Evolutionary conservation across 2,329 filamentous ascomycete species (phyloP), one percentile per base, ranked within the genome.

Genomic region (Colletotrichum aenigma): DNA sequence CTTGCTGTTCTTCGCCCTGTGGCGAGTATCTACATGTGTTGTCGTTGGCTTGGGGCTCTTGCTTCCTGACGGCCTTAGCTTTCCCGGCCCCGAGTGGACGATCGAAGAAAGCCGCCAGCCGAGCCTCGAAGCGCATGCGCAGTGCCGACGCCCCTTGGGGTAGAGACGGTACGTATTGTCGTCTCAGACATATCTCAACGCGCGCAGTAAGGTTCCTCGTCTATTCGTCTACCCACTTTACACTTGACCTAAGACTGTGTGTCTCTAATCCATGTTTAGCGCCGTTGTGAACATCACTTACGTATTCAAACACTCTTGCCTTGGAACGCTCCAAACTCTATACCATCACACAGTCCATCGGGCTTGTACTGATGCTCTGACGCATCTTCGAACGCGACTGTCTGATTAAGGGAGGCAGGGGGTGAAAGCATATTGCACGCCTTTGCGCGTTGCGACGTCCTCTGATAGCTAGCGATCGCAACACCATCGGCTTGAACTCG

Each of bases 291-390:
- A 48, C 69, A 72, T 67, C 70, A 52, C 69, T 75, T 75, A 73
- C 69, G 73, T 75, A 68, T 72, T 64, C 64, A 28, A 32, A 34
- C 38, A 58, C 66, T 48, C 13, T 30, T 73, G 70, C 73, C 73
- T 75, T 75, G 73, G 73, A 75, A 75, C n/a, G 21, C 58, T 56
- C 56, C 73, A 75, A 75, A 75, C 73, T 73, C 43, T 73, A 75
- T 67, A 43, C 21, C 38, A 24, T n/a, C 67, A 56, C 24, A 36
- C 32, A 34, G 36, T 69, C 55, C 67, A 26, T 66, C 71, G 60
- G 61, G 71, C 48, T 71, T 74, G 36, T 64, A 21, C 21, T 21
- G 30, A 62, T 70, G 34, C 30, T 28, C 66, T 62, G 52, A 52
- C 61, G 56, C 70, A 38, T 67, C 62, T 56, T 38, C n/a, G 34